Base-by-base conservation (phyloP, 108 stramenopile species). In the Ochromonas danica region DNA sequence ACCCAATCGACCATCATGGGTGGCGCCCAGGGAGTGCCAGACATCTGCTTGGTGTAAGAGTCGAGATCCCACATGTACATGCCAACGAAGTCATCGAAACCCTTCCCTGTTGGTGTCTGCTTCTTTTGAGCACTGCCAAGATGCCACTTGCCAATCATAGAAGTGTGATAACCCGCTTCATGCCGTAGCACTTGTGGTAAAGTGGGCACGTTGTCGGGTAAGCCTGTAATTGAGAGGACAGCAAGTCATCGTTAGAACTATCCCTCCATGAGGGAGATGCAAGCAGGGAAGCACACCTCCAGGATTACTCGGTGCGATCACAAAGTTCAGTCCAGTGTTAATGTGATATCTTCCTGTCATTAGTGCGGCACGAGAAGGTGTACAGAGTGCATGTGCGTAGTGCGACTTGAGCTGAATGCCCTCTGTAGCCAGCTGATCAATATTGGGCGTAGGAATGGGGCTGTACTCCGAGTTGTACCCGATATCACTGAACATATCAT, bases 121-220 rank as follows among this genome's bases (percentile, higher is more conserved):
- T 71, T 65, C 17, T 60, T 36, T 14, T 36, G 33, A 1, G 65
- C 77, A 35, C 43, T 35, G 30, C 84, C 84, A 60, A 82, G 77
- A 77, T 82, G 81, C 81, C 84, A 85, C 57, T 85, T 85, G 1
- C 84, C 84, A 38, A 82, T 81, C 84, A 85, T 85, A 42, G 80
- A 71, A 2, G 84, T 85, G 14, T 36, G 10, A 43, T 85, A 85
- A 6, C 45, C 78, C 0, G 43, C 71, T 3, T 79, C 0, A 63
- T 82, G 65, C 25, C 31, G 17, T 27, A 75, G 31, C 6, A 75
- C 22, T 60, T 75, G 72, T 41, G 72, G 72, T 27, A 75, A 31
- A 6, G 72, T 75, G 3, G 72, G 72, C 3, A 75, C 38, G 38
- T 75, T 33, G 31, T 45, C 51, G 40, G 72, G 72, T 27, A 75